These are phyloP conservation scores for Chaetomiaceae sp. DNA, from an alignment of 2,329 filamentous ascomycete species.

Conservation along the genomic window DNA sequence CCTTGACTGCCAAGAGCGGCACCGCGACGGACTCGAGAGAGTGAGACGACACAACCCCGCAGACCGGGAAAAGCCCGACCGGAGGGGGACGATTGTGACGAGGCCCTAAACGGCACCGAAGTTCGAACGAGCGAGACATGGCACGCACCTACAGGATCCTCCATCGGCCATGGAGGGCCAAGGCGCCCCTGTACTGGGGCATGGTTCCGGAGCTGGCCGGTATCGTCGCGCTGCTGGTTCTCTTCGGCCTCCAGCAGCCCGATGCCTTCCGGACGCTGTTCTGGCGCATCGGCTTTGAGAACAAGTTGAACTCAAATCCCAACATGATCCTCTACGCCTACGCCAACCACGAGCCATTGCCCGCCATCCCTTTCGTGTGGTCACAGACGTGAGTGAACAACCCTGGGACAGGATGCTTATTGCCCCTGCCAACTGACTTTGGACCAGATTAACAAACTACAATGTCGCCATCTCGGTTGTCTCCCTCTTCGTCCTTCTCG, in stretches of 20 bases:
- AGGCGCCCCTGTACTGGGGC: conserved; percentile 56
- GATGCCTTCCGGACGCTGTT: conserved; percentile 67
- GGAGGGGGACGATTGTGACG: too few relatives aligned
- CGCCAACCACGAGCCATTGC: conserved; percentile 63
- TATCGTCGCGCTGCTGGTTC: conserved; percentile 60
- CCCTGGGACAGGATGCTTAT: not conserved
- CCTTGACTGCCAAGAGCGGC: conserved; percentile 2
- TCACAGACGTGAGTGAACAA: conserved; percentile 56
- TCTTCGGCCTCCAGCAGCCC: conserved; percentile 70
- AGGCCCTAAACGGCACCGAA: not conserved
- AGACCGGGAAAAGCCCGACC: too few relatives aligned
- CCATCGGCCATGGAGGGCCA: conserved; percentile 55
- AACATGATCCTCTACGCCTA: conserved; percentile 66
- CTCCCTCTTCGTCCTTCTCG: conserved; percentile 69
- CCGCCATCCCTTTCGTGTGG: conserved; percentile 66
- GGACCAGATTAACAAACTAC: conserved; percentile 65
- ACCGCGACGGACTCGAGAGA: not conserved
- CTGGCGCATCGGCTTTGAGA: conserved; percentile 67
- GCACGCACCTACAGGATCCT: conserved; percentile 48
- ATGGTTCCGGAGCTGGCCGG: conserved; percentile 63
- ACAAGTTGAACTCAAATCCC: conserved; percentile 72
- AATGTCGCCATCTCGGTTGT: conserved; percentile 74
- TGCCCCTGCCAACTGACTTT: conserved; percentile 4
- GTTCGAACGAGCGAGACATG: not conserved
- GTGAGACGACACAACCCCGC: not conserved